Evolutionary conservation across 202 grass and related monocot species (phyloP).

Genomic region (Schoenoplectus tabernaemontani): DNA sequence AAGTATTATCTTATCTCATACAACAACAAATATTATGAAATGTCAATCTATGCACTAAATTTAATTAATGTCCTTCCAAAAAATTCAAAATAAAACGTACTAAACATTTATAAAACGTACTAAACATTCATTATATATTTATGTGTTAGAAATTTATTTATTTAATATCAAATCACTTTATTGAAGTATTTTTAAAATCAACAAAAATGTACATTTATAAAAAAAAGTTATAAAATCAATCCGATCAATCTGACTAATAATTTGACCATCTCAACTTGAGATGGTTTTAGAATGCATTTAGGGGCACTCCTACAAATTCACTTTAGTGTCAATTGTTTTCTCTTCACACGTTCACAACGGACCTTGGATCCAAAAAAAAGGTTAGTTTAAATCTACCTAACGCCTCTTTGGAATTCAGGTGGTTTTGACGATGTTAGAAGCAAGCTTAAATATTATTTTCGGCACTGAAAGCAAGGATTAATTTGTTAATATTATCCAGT

Average conservation of each 20-base stretch:
- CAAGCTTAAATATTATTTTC: constrained; percentile 1
- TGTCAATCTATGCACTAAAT: no score
- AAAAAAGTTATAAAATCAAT: background rate
- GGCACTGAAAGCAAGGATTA: constrained; percentile 19
- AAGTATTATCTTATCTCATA: no score
- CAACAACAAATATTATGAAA: no score
- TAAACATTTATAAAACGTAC: no score
- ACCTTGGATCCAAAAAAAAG: constrained; percentile 20
- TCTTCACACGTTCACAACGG: constrained; percentile 2
- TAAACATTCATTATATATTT: no score
- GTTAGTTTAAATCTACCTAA: background rate
- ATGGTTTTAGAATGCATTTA: background rate
- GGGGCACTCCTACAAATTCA: background rate
- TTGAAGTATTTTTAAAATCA: no score
- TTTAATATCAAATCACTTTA: no score
- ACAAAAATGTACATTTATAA: no score
- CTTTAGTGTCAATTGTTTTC: background rate
- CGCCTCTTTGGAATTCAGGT: constrained; percentile 13
- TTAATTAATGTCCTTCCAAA: no score
- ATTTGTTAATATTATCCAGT: background rate
- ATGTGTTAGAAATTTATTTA: no score
- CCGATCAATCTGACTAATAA: background rate
- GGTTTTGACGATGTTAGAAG: constrained; percentile 24
- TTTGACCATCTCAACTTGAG: background rate
- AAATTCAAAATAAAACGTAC: no score